Base-by-base conservation (phyloP, 352 stramenopile genomes). In the Pythium rishiriense region DNA sequence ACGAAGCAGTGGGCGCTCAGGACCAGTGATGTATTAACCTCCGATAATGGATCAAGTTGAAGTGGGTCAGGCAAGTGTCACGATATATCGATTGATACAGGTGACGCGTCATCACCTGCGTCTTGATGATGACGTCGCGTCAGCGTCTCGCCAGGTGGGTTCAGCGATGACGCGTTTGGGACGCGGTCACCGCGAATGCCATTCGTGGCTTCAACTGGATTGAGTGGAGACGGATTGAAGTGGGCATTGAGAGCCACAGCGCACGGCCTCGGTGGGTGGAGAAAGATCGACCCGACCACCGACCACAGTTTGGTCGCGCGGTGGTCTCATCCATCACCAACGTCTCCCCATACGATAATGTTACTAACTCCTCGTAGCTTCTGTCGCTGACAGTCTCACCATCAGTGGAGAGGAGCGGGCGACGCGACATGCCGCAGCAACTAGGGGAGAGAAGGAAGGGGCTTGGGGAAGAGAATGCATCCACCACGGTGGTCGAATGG, bases 61-160 rank as follows among this genome's bases (percentile, higher is more conserved):
- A 54, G 46, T 64, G 46, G 17, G 26, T 25, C 11, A 26, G 9
- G 22, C 29, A 15, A 45, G 39, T 64, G 31, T 35, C 33, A 64
- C 22, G 0, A 19, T 35, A 15, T 35, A 59, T 59, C 3, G 0
- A 41, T 48, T 67, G 26, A 28, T 37, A 33, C 14, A 58, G 46
- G 42, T 37, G 49, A 21, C 12, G 60, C 51, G 60, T 67, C 60
- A 67, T 42, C 21, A 33, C 28, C 17, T n/a, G 0, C 10, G n/a
- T 14, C 37, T 31, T 37, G 31, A 21, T 61, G 60, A 57, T 59
- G 60, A 59, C 39, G 60, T 51, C 42, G 60, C 60, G 60, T 67
- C 60, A 61, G 9, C 21, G 14, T 22, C 25, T 2, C 7, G 17
- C 3, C 14, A 19, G 33, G 31, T 12, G 15, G 19, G 9, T 35